These are phyloP conservation scores for Austroboletus niveus DNA, from an alignment of 1,284 basidiomycete species.

Conservation along the genomic window DNA sequence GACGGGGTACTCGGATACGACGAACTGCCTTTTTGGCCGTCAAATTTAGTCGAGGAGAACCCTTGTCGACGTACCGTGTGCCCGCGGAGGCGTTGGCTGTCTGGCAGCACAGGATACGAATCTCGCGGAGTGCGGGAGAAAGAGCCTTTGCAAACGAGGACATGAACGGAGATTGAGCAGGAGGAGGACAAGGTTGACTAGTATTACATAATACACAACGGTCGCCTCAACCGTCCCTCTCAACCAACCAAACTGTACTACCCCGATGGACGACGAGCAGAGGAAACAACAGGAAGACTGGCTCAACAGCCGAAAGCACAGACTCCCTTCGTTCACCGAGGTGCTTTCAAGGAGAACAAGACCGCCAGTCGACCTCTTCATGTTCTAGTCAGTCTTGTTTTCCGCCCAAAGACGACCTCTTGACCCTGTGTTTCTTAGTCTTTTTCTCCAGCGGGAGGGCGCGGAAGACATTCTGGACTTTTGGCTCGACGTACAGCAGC, in stretches of 20 bases:
- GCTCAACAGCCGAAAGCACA: conserved; percentile 62
- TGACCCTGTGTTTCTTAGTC: conserved; percentile 39
- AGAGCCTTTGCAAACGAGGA: conserved; percentile 75
- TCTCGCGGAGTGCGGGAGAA: conserved; percentile 81
- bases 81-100: conserved; percentile 76
- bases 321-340: conserved; percentile 79
- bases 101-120: conserved; percentile 87
- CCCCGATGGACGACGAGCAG: conserved; percentile 58
- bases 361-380: conserved; percentile 96
- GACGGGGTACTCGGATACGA: conserved; percentile 74
- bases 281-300: conserved; percentile 62
- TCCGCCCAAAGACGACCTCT: neutral
- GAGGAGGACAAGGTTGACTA: neutral
- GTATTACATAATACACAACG: conserved; percentile 26
- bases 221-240: too few species aligned
- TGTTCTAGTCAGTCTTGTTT: conserved; percentile 78
- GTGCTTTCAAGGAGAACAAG: conserved; percentile 85
- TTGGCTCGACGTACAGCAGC: conserved; percentile 98
- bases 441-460: conserved; percentile 90
- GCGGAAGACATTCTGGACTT: conserved; percentile 97
- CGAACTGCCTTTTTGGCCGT: conserved; percentile 66
- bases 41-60: conserved; percentile 5
- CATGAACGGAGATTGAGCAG: conserved; percentile 29
- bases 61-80: conserved; percentile 59
- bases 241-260: neutral